Conservation (phyloP, 352 stramenopile genomes). For the Pythium coloratum region DNA sequence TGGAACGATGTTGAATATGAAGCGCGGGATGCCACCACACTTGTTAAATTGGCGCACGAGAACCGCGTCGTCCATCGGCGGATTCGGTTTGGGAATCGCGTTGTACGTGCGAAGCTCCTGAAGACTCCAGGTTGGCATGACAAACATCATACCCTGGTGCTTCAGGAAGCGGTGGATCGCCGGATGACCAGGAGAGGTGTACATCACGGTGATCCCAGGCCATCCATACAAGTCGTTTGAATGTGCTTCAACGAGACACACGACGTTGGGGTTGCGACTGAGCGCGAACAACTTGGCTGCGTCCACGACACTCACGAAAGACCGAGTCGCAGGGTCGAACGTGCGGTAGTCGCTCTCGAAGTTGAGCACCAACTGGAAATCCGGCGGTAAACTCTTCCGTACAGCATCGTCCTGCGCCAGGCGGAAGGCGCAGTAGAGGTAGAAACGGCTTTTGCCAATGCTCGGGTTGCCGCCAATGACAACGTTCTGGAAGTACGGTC, state of each 20-base stretch:
- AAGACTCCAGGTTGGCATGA: background rate
- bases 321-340: background rate
- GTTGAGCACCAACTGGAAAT: background rate
- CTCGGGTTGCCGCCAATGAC: background rate
- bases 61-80: background rate
- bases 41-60: background rate
- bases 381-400: background rate
- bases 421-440: background rate
- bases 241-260: background rate
- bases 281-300: background rate
- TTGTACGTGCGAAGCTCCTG: background rate
- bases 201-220: background rate
- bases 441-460: background rate
- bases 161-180: constrained; percentile 92
- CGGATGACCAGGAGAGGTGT: background rate
- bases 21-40: background rate
- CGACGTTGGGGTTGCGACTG: background rate
- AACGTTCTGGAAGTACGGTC: background rate
- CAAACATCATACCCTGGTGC: constrained; percentile 56
- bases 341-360: background rate
- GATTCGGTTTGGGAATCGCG: background rate
- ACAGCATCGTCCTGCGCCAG: background rate
- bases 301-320: background rate
- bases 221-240: background rate
- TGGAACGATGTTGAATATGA: background rate